Percentiles rank a stretch among this genome's conserved stretches.
phyloP scores from a whole-genome alignment of 2,329 filamentous ascomycete genomes.

The Pseudonectria foliicola region DNA sequence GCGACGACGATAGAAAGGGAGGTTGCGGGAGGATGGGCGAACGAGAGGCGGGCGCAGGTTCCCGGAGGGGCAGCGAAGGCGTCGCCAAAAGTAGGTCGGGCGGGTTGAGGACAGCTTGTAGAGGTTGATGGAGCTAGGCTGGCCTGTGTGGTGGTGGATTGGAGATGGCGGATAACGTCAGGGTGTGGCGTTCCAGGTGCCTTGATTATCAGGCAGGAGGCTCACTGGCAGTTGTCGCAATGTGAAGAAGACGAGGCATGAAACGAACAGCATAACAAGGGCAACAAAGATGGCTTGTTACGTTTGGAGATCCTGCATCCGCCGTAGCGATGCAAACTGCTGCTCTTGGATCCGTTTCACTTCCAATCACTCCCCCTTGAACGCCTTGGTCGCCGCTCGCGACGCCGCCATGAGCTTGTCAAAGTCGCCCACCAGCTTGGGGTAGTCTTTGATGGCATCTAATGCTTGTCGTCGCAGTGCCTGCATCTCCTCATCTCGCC shows the following conservation, averaged over 20 bases:
- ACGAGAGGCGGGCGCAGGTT: neutral
- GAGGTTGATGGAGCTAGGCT: neutral
- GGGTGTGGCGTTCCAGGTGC: neutral
- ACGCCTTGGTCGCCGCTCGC: constrained; percentile 6
- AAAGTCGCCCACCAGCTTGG: constrained; percentile 21
- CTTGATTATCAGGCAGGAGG: neutral
- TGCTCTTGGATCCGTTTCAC: neutral
- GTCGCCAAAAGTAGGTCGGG: neutral
- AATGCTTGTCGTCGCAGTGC: constrained; percentile 17
- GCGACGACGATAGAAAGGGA: constrained; percentile 1
- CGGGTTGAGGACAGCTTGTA: constrained; percentile 7
- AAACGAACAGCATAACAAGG: too few species aligned
- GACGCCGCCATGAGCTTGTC: constrained; percentile 17
- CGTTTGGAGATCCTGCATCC: too few species aligned
- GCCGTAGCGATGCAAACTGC: too few species aligned
- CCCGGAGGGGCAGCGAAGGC: neutral
- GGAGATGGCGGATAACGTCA: neutral
- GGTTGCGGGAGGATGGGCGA: neutral
- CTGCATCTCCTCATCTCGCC: constrained; percentile 6
- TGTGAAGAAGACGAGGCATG: too few species aligned
- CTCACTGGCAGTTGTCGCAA: neutral
- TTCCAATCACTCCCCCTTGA: neutral
- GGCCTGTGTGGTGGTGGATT: neutral
- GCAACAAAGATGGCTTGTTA: too few species aligned
- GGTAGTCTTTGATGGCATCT: constrained; percentile 19